Evolutionary conservation across 352 stramenopile species (phyloP).

Genomic region (Pythium myriotylum): DNA sequence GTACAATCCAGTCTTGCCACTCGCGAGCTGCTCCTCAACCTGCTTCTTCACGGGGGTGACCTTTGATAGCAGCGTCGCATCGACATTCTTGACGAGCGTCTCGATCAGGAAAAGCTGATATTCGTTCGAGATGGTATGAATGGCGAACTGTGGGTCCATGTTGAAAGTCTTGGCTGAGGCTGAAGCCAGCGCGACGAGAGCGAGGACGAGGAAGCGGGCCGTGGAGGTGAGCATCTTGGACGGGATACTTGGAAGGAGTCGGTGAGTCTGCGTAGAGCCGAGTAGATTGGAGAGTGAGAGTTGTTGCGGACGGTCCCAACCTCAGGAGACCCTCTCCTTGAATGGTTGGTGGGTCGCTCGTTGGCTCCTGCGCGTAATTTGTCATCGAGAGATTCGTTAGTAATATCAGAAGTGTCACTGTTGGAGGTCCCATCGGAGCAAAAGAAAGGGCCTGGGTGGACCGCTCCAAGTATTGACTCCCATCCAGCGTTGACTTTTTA

Average conservation of each 20-base stretch:
- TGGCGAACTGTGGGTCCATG: constrained; percentile 2
- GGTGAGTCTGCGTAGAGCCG: background rate
- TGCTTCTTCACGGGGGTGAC: constrained; percentile 1
- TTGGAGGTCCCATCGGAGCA: no score
- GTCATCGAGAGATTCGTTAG: no score
- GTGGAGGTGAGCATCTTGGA: no score
- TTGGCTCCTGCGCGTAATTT: no score
- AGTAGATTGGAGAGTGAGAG: no score
- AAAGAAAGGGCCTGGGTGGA: no score
- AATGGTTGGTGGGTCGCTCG: no score
- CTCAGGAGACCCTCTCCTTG: no score
- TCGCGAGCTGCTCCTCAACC: background rate
- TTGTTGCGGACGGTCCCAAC: no score
- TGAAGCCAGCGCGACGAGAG: background rate
- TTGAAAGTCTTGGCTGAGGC: background rate
- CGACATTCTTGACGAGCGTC: background rate
- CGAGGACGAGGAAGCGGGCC: background rate
- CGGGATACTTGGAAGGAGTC: background rate
- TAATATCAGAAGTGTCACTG: no score
- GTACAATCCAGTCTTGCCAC: background rate
- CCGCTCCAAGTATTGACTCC: no score
- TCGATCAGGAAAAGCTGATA: constrained; percentile 1
- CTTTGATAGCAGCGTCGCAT: background rate
- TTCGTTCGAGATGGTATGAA: constrained; percentile 3
- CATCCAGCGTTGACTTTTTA: no score